Percentiles rank a stretch among this genome's conserved stretches.
Evolutionary conservation across 495 filamentous ascomycete genomes (phyloP).

Genomic region (Annulohypoxylon maeteangense): DNA sequence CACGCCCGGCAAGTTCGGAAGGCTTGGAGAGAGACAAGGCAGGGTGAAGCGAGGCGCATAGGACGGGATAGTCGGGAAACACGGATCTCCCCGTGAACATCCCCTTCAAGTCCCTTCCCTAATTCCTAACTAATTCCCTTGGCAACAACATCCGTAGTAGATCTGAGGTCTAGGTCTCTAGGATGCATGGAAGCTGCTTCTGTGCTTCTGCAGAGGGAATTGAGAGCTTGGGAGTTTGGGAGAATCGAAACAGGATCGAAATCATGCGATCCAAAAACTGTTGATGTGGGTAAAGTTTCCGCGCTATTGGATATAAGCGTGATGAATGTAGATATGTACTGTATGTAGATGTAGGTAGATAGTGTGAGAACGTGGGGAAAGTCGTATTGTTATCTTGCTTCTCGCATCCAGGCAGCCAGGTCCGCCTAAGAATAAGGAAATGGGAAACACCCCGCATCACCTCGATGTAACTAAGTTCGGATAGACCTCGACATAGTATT

Average conservation of each 20-base stretch:
- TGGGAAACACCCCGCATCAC: constrained; percentile 30
- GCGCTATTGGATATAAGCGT: not conserved
- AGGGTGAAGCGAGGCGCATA: not conserved
- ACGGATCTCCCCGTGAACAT: constrained; percentile 23
- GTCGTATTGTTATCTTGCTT: constrained; percentile 34
- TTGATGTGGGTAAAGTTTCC: constrained; percentile 6
- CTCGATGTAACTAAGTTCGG: constrained; percentile 35
- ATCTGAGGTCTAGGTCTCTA: constrained; percentile 9
- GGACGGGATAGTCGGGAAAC: constrained; percentile 7
- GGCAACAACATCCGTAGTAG: not conserved
- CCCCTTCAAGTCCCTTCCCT: not conserved
- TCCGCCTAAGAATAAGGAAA: constrained; percentile 10
- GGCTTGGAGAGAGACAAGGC: not conserved
- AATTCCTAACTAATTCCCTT: constrained; percentile 18
- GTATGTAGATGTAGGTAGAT: constrained; percentile 20
- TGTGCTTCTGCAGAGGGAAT: not conserved
- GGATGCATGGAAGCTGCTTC: constrained; percentile 1
- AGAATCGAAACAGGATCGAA: not conserved
- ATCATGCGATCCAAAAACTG: constrained; percentile 21
- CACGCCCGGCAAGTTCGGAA: constrained; percentile 33
- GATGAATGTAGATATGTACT: constrained; percentile 5
- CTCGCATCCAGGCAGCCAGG: constrained; percentile 3
- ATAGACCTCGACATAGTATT: constrained; percentile 15
- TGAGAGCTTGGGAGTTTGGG: not conserved
- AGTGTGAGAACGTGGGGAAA: constrained; percentile 34